phyloP scores from a whole-genome alignment of 2,329 filamentous ascomycete species.

The Penicillium sp. region DNA sequence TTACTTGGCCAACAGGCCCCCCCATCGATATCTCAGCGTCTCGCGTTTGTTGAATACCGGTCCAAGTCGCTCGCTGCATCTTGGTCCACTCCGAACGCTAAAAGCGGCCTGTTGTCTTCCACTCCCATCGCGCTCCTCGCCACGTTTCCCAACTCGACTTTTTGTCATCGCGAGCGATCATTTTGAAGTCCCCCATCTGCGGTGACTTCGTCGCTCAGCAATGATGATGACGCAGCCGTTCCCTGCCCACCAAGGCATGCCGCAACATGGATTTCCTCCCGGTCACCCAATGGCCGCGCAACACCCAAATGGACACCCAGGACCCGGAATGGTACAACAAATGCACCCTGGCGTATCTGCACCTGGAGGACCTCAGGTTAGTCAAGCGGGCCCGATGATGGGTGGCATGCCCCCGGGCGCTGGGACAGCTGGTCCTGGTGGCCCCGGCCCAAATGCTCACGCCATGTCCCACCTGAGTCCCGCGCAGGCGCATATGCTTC shows the following conservation, averaged over 20 bases:
- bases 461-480: conserved; percentile 61
- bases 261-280: conserved; percentile 58
- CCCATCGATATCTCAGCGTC: conserved; percentile 37
- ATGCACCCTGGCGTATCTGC: conserved; percentile 63
- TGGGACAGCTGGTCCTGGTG: conserved; percentile 51
- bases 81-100: conserved; percentile 36
- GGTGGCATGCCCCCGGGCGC: conserved; percentile 60
- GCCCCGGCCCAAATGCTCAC: conserved; percentile 56
- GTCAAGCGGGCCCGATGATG: conserved; percentile 64
- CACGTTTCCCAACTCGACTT: conserved; percentile 8
- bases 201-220: conserved; percentile 43
- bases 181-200: conserved; percentile 29
- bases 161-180: conserved; percentile 20
- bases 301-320: conserved; percentile 57
- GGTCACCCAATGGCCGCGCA: conserved; percentile 61
- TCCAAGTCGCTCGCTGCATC: conserved; percentile 35
- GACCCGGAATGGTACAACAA: conserved; percentile 52
- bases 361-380: conserved; percentile 58
- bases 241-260: conserved; percentile 60
- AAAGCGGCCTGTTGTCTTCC: conserved; percentile 28
- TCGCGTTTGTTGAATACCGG: conserved; percentile 32
- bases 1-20: conserved; percentile 22
- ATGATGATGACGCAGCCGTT: conserved; percentile 58
- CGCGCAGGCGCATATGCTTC: conserved; percentile 54
- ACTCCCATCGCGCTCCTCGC: conserved; percentile 29